Evolutionary conservation across 805 yeast genomes (phyloP).

Genomic region (Candida xiaguanensis): DNA sequence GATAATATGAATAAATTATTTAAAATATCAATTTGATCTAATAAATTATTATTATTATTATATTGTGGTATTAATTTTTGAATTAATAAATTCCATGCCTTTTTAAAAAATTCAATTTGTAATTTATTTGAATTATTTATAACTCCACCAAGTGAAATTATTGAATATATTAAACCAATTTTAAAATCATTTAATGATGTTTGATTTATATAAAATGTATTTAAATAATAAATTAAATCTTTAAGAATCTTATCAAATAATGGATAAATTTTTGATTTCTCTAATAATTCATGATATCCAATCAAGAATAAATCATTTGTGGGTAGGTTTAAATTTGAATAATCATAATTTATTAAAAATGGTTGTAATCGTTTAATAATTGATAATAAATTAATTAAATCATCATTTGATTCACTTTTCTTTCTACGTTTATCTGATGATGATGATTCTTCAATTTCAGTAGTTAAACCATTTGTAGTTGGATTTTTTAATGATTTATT

Average conservation of each 20-base stretch:
- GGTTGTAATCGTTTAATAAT: constrained; percentile 23
- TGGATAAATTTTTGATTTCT: constrained; percentile 12
- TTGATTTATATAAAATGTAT: constrained; percentile 13
- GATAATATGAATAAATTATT: constrained; percentile 44
- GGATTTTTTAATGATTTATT: constrained; percentile 12
- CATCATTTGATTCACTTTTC: constrained; percentile 10
- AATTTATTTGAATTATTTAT: constrained; percentile 24
- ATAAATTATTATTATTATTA: constrained; percentile 22
- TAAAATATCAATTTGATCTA: constrained; percentile 37
- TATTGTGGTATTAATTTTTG: constrained; percentile 32
- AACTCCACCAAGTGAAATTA: constrained; percentile 43
- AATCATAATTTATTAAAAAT: constrained; percentile 13
- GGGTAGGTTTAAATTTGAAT: constrained; percentile 11
- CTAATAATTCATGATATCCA: constrained; percentile 24
- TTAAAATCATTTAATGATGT: constrained; percentile 21
- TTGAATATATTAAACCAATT: constrained; percentile 37
- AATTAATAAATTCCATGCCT: constrained; percentile 43
- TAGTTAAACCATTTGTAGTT: constrained; percentile 7
- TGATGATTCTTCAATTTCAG: too few relatives aligned
- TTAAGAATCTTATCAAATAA: constrained; percentile 18
- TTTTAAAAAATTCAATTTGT: constrained; percentile 36
- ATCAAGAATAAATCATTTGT: constrained; percentile 27
- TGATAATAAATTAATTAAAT: constrained; percentile 26
- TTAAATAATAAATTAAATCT: constrained; percentile 21
- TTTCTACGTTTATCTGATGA: background rate